Evolutionary conservation across 768 basidiomycete genomes (phyloP), one percentile per base, ranked within the genome.

Genomic region (Pleurotus tuoliensis): DNA sequence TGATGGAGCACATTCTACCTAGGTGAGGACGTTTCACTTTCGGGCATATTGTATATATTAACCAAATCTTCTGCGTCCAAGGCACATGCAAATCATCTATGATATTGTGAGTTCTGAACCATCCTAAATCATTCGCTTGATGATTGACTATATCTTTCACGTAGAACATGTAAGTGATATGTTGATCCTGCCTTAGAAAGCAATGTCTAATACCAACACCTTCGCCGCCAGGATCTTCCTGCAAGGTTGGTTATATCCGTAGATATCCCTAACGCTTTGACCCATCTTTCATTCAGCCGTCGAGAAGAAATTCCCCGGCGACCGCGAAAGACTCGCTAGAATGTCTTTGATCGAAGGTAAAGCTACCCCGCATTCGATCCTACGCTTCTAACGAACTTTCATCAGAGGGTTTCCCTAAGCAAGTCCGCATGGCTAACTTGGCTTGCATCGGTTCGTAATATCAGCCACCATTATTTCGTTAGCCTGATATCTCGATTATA

Each of bases 311-410:
- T 98, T 84, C 81, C 97, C 97, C 1, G 86, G 84, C 2, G 95
- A 98, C 66, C 79, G 83, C 27, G 94, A 90, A 0, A 79, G 84
- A 55, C 76, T 98, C 39, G 76, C 78, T 15, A 79, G 94, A 49
- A 95, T 98, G 94, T 92, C 89, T 4, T 74, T 99, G 64, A 95
- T 98, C 59, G 90, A 98, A 76, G 92, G 90, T 83, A 58, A 22
- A 66, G 13, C 41, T 20, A 20, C 5, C 11, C 3, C 46, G 12
- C 25, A 39, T 12, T 47, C 13, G 13, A 22, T 15, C 7, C 20
- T 20, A 18, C 50, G 20, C 27, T 18, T 39, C 47, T 5, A 30
- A 38, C 30, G 16, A 12, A 11, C 30, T 52, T 5, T 12, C 44
- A 49, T 25, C 58, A 91, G 94, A 96, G 83, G 90, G 92, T 13